Conservation (phyloP, 2,329 filamentous ascomycete species). For the Colletotrichum gigasporum region DNA sequence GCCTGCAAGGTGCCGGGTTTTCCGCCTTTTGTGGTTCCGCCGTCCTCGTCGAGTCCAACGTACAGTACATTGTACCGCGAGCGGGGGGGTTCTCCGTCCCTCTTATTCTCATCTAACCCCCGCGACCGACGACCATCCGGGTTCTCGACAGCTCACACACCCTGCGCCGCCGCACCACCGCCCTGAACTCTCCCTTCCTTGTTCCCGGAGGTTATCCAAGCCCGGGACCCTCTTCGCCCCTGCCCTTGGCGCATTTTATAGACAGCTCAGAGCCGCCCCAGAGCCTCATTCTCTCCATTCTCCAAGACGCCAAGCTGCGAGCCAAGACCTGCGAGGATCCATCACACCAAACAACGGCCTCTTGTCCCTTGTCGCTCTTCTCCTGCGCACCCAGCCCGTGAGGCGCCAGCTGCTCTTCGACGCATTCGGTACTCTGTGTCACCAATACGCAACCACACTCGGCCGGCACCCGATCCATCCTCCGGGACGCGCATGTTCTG, state of each 20-base stretch:
- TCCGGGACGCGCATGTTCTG: constrained; percentile 3
- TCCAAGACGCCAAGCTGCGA: constrained; percentile 30
- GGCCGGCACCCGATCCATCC: background rate
- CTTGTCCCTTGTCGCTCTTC: background rate
- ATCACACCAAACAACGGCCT: background rate
- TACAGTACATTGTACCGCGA: constrained; percentile 3
- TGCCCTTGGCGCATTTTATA: constrained; percentile 24
- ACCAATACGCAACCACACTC: background rate
- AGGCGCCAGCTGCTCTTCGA: background rate
- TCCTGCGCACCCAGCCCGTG: background rate
- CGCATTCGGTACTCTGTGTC: background rate
- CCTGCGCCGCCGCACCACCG: background rate
- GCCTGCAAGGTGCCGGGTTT: constrained; percentile 23
- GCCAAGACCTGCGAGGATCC: constrained; percentile 20
- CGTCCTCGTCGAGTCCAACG: constrained; percentile 16
- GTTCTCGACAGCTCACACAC: constrained; percentile 11
- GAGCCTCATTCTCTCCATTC: background rate
- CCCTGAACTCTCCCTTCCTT: background rate
- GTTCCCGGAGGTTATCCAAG: too few relatives aligned
- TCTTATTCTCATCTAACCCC: constrained; percentile 19
- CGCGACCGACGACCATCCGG: constrained; percentile 27
- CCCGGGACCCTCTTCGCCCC: too few relatives aligned
- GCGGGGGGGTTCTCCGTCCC: constrained; percentile 15
- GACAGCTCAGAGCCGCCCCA: constrained; percentile 4
- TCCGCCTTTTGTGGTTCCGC: constrained; percentile 19